Percentiles rank a stretch among this genome's conserved stretches.
These are phyloP conservation scores for Fusarium fujikuroi DNA, from an alignment of 2,329 filamentous ascomycete genomes.

Conservation along the genomic window DNA sequence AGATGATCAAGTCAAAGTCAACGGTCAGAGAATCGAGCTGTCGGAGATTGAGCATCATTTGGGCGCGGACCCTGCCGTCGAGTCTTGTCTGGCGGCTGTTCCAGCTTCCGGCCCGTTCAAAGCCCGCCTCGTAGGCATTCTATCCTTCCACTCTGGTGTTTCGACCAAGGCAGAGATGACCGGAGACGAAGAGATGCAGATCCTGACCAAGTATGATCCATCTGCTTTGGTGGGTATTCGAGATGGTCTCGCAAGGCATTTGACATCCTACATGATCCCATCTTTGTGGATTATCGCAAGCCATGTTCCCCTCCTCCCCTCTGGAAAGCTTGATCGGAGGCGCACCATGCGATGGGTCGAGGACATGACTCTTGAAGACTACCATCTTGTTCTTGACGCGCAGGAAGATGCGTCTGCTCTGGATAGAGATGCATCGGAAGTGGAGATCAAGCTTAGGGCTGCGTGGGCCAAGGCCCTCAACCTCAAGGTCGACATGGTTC, in stretches of 20 bases:
- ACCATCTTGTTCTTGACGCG: slow-evolving; percentile 4
- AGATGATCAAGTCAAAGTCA: slow-evolving; percentile 50
- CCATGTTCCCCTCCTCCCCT: slow-evolving; percentile 22
- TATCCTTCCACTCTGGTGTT: slow-evolving; percentile 1
- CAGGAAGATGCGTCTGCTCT: slow-evolving; percentile 17
- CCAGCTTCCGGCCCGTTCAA: slow-evolving; percentile 18
- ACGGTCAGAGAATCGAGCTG: slow-evolving; percentile 48
- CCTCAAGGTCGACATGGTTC: slow-evolving; percentile 1
- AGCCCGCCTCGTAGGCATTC: slow-evolving; percentile 15
- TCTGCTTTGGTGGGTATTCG: slow-evolving; percentile 12
- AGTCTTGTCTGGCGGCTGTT: slow-evolving; percentile 20
- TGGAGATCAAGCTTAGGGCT: slow-evolving; percentile 17
- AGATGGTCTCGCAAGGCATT: background rate
- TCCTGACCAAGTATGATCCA: background rate
- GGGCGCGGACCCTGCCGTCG: slow-evolving; percentile 1
- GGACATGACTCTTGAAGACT: slow-evolving; percentile 4
- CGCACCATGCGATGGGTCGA: slow-evolving; percentile 5
- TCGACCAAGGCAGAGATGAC: background rate
- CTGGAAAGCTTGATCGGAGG: slow-evolving; percentile 31
- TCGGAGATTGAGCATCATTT: slow-evolving; percentile 47
- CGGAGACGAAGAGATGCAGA: background rate
- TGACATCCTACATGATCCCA: slow-evolving; percentile 37
- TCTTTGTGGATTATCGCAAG: slow-evolving; percentile 21
- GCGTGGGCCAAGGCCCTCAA: slow-evolving; percentile 26
- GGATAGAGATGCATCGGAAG: slow-evolving; percentile 10